These are phyloP conservation scores for Debaryomyces sp. DNA, from an alignment of 1,139 yeast genomes.

Conservation along the genomic window DNA sequence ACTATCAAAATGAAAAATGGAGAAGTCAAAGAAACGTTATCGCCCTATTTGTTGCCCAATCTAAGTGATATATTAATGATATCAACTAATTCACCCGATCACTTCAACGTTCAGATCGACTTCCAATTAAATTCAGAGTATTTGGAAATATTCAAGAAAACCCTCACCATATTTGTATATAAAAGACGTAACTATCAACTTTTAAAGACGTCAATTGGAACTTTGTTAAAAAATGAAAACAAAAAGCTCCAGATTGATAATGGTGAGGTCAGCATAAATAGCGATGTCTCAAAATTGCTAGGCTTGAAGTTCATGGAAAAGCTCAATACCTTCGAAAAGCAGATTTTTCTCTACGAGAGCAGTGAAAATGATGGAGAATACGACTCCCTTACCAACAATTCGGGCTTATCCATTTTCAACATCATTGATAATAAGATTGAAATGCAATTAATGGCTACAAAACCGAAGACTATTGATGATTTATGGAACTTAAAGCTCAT, in stretches of 20 bases:
- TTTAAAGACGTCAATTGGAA: slow-evolving; percentile 37
- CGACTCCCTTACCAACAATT: slow-evolving; percentile 16
- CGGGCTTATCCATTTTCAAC: slow-evolving; percentile 43
- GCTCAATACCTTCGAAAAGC: slow-evolving; percentile 37
- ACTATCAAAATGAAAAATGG: slow-evolving; percentile 48
- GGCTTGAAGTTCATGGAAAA: slow-evolving; percentile 25
- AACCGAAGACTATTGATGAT: slow-evolving; percentile 54
- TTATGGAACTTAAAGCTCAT: slow-evolving; percentile 68
- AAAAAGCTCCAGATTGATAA: slow-evolving; percentile 33
- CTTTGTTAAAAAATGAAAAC: slow-evolving; percentile 39
- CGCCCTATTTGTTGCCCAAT: slow-evolving; percentile 77
- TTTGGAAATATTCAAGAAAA: slow-evolving; percentile 45
- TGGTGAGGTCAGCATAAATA: slow-evolving; percentile 28
- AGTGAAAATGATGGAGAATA: slow-evolving; percentile 18
- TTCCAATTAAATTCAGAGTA: slow-evolving; percentile 40
- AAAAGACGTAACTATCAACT: slow-evolving; percentile 46
- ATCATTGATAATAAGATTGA: slow-evolving; percentile 62
- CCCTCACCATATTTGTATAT: slow-evolving; percentile 53
- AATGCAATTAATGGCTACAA: slow-evolving; percentile 44
- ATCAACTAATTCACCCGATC: slow-evolving; percentile 43
- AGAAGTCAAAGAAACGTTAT: slow-evolving; percentile 23
- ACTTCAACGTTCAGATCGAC: slow-evolving; percentile 48
- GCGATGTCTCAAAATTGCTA: slow-evolving; percentile 26
- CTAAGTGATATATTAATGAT: slow-evolving; percentile 49
- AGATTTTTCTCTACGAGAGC: slow-evolving; percentile 35